phyloP scores from a whole-genome alignment of 2,329 filamentous ascomycete genomes.

The Xylariaceae sp. region DNA sequence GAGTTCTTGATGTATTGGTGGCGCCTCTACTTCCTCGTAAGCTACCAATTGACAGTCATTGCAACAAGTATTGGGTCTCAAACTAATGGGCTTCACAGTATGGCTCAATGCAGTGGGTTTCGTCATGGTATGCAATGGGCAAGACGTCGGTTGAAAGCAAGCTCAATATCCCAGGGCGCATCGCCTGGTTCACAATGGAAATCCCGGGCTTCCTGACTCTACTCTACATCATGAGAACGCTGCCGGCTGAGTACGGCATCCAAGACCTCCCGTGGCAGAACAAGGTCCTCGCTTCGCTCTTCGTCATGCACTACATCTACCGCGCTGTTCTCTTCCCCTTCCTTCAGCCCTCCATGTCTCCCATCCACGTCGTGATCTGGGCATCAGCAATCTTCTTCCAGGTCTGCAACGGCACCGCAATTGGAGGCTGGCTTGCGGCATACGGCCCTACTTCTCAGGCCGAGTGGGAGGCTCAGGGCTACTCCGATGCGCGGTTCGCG shows the following conservation, averaged over 20 bases:
- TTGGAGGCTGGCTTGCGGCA: constrained; percentile 78
- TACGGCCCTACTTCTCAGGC: constrained; percentile 65
- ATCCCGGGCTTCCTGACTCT: constrained; percentile 70
- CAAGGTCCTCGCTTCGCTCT: constrained; percentile 68
- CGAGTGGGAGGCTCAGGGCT: constrained; percentile 44
- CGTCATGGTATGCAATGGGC: constrained; percentile 84
- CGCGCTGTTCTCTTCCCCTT: constrained; percentile 80
- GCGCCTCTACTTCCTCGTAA: constrained; percentile 52
- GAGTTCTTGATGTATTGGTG: constrained; percentile 49
- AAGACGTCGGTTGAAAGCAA: constrained; percentile 75
- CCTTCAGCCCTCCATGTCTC: constrained; percentile 87
- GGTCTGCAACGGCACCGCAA: constrained; percentile 69
- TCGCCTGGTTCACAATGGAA: constrained; percentile 90
- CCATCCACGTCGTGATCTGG: constrained; percentile 71
- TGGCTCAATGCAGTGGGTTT: constrained; percentile 68
- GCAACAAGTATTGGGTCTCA: not conserved
- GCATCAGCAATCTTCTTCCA: constrained; percentile 67
- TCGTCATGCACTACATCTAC: constrained; percentile 83
- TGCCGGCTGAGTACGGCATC: constrained; percentile 58
- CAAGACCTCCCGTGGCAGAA: constrained; percentile 69
- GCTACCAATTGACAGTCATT: constrained; percentile 14
- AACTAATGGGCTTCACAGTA: constrained; percentile 47
- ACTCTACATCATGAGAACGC: constrained; percentile 70
- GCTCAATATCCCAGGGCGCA: constrained; percentile 83
- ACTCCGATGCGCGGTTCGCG: constrained; percentile 43